Evolutionary conservation across 2,329 filamentous ascomycete species (phyloP), one percentile per base, ranked within the genome.

Genomic region (Diaporthe vexans): DNA sequence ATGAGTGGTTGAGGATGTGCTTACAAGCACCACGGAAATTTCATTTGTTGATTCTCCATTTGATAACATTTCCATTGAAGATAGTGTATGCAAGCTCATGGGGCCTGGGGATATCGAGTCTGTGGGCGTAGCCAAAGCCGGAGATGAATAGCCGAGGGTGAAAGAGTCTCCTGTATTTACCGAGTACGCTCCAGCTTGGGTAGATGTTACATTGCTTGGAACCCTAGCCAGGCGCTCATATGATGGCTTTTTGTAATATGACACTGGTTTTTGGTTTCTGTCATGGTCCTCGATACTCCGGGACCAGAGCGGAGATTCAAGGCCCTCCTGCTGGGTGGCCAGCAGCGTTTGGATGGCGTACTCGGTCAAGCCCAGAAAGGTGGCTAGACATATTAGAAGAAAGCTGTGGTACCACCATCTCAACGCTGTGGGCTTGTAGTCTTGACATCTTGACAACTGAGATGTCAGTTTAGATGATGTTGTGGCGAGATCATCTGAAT

Each of bases 381-480:
- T 43, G 8, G 73, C 73, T 17, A 74, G 73, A 13, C 54, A 61
- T 6, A 40, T 46, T 6, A 74, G 52, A 21, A 74, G 73, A n/a
- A 37, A 29, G 4, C 37, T 8, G 3, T 74, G 73, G 26, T 54
- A 74, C 70, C 73, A 74, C 73, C 73, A 74, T 26, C 73, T 63
- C 4, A 73, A 19, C 21, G 73, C 70, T 5, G 70, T 73, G 8
- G 73, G 73, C 26, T 73, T 74, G 48, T 74, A 73, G 7, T 74
- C 70, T n/a, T 40, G 26, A 19, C 26, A 29, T 9, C 5, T 52
- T n/a, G 15, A 15, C 17, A 29, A 10, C 10, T 15, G 56, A 9
- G 72, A 10, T 19, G 52, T 24, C 56, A 37, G 17, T 35, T 37
- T 51, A 2, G 56, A 33, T 1, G 35, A 11, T 35, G 15, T 7